Conservation (phyloP, 1,284 basidiomycete species). For the Sanghuangporus weigelae region DNA sequence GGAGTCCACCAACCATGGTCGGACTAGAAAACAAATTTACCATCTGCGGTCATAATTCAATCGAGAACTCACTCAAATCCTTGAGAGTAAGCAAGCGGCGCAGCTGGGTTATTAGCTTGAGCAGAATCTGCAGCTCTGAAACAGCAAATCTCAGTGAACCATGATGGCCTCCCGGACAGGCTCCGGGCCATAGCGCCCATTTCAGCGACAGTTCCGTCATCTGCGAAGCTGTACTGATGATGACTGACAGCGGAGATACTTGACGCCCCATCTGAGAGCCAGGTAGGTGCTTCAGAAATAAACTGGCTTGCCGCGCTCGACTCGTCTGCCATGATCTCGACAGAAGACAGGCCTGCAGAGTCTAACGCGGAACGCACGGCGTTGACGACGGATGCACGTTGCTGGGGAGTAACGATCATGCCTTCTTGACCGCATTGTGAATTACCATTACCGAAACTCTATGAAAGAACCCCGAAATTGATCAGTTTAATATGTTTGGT, state of each 20-base stretch:
- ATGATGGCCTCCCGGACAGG: conserved; percentile 23
- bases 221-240: conserved; percentile 26
- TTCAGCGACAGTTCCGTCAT: conserved; percentile 18
- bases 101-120: conserved; percentile 7
- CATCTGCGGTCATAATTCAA: conserved; percentile 10
- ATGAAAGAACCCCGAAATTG: background rate
- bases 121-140: conserved; percentile 10
- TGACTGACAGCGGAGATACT: conserved; percentile 24
- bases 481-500: conserved; percentile 6
- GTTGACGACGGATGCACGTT: conserved; percentile 25
- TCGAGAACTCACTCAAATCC: conserved; percentile 21
- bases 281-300: conserved; percentile 23
- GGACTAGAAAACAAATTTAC: conserved; percentile 8
- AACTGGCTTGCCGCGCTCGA: conserved; percentile 22
- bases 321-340: conserved; percentile 26
- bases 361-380: conserved; percentile 23
- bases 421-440: conserved; percentile 28
- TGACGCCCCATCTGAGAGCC: conserved; percentile 22
- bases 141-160: conserved; percentile 28
- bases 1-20: conserved; percentile 25
- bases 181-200: conserved; percentile 20
- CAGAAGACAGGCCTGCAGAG: conserved; percentile 19
- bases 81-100: conserved; percentile 10
- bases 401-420: conserved; percentile 26
- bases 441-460: conserved; percentile 17